Evolutionary conservation across 257 asterid species (phyloP).

Genomic region (Schizonepeta tenuifolia): DNA sequence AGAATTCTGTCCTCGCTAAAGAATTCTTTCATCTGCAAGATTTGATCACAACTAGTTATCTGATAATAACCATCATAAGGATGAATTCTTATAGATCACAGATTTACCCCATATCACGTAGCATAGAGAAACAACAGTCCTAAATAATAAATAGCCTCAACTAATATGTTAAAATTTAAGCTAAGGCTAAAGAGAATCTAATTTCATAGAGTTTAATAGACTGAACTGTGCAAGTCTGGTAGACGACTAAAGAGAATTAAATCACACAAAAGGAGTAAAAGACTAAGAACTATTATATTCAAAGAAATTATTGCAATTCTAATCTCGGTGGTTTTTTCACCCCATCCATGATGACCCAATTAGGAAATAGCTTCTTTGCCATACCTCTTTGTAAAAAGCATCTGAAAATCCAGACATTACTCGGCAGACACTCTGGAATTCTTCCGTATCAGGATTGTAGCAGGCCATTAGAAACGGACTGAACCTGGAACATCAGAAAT

Average conservation of each 20-base stretch:
- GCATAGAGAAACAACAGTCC: neutral
- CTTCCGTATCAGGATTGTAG: constrained; percentile 84
- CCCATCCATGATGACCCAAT: constrained; percentile 1
- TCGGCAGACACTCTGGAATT: constrained; percentile 88
- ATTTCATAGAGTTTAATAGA: neutral
- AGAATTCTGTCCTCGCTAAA: constrained; percentile 61
- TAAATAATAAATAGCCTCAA: neutral
- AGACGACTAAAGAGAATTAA: neutral
- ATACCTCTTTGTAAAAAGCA: constrained; percentile 78
- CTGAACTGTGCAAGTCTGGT: neutral
- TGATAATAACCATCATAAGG: neutral
- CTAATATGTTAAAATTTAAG: neutral
- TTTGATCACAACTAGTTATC: constrained; percentile 25
- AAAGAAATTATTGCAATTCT: neutral
- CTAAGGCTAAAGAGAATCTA: neutral
- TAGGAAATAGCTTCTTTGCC: neutral
- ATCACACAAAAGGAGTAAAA: neutral
- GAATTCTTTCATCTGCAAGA: constrained; percentile 75
- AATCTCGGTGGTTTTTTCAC: neutral
- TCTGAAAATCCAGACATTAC: constrained; percentile 95
- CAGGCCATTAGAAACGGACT: constrained; percentile 95
- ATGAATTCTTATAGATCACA: neutral
- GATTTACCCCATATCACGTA: neutral
- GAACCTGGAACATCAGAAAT: constrained; percentile 56
- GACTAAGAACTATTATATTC: neutral